phyloP scores from a whole-genome alignment of 192 early-diverging fungal genomes.

The Coemansia brasiliensis region DNA sequence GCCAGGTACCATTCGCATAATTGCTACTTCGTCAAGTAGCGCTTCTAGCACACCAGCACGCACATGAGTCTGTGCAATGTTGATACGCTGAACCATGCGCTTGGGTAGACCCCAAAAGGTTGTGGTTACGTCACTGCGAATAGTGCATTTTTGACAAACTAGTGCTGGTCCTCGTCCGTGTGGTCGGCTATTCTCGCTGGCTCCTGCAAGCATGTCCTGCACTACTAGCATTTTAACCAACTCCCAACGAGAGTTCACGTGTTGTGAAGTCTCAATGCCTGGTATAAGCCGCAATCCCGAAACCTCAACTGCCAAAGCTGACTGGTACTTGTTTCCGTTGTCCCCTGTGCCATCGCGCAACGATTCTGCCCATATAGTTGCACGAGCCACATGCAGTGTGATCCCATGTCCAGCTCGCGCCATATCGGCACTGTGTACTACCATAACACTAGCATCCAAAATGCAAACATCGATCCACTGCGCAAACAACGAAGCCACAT shows the following conservation, averaged over 20 bases:
- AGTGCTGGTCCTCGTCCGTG: slow-evolving; percentile 42
- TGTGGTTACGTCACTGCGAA: slow-evolving; percentile 52
- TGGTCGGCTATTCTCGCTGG: slow-evolving; percentile 24
- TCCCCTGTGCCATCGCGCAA: slow-evolving; percentile 26
- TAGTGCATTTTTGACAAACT: slow-evolving; percentile 42
- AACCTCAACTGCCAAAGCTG: slow-evolving; percentile 42
- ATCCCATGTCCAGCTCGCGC: slow-evolving; percentile 47
- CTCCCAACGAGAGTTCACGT: slow-evolving; percentile 55
- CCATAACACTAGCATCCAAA: slow-evolving; percentile 34
- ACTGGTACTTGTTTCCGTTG: slow-evolving; percentile 40
- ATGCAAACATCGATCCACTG: slow-evolving; percentile 52
- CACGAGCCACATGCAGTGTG: slow-evolving; percentile 34
- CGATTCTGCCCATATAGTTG: slow-evolving; percentile 51
- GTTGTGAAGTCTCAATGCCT: slow-evolving; percentile 37
- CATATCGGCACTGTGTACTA: slow-evolving; percentile 41
- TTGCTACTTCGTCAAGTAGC: slow-evolving; percentile 42
- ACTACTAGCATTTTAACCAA: slow-evolving; percentile 53
- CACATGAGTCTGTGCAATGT: slow-evolving; percentile 40
- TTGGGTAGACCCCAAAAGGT: slow-evolving; percentile 55
- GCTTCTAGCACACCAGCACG: slow-evolving; percentile 41
- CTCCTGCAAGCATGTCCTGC: slow-evolving; percentile 50
- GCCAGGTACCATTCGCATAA: slow-evolving; percentile 31
- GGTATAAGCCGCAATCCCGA: slow-evolving; percentile 34
- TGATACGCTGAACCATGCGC: slow-evolving; percentile 41
- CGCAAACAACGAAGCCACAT: slow-evolving; percentile 49